phyloP scores from a whole-genome alignment of 352 stramenopile species.

The Globisporangium spinosum region DNA sequence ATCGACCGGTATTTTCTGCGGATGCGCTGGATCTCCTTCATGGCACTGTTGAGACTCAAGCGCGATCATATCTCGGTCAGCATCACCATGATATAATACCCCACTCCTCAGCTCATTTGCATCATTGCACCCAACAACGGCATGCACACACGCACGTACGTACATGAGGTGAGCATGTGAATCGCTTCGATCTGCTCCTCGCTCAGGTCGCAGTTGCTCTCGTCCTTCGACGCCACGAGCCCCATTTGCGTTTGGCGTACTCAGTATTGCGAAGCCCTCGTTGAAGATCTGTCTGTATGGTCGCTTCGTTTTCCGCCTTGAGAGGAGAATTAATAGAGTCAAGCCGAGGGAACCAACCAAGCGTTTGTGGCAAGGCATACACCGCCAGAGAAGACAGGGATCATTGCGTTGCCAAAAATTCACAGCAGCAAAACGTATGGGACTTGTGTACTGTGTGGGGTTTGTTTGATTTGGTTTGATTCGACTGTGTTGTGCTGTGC shows the following conservation, averaged over 20 bases:
- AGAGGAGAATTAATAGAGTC: neutral
- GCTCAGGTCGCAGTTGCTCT: slow-evolving; percentile 34
- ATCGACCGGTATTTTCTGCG: slow-evolving; percentile 36
- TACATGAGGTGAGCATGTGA: slow-evolving; percentile 55
- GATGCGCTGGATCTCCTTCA: slow-evolving; percentile 54
- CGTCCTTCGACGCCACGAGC: slow-evolving; percentile 8
- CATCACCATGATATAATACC: too few species aligned
- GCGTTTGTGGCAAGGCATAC: too few species aligned
- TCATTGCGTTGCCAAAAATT: neutral
- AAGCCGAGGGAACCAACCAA: neutral
- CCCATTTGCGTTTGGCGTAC: slow-evolving; percentile 21
- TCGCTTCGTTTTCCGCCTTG: neutral
- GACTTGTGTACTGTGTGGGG: neutral
- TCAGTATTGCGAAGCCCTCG: too few species aligned
- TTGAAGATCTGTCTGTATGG: too few species aligned
- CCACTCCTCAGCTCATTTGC: too few species aligned
- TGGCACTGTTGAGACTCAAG: slow-evolving; percentile 24
- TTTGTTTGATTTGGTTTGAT: neutral
- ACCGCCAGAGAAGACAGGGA: neutral
- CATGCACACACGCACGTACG: neutral
- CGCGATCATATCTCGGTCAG: too few species aligned
- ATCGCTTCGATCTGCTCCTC: slow-evolving; percentile 61
- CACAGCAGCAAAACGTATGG: neutral
- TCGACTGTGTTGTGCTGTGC: neutral
- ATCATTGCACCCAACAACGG: too few species aligned